Conservation (phyloP, 202 grass and related monocot species). For the Musa balbisiana region DNA sequence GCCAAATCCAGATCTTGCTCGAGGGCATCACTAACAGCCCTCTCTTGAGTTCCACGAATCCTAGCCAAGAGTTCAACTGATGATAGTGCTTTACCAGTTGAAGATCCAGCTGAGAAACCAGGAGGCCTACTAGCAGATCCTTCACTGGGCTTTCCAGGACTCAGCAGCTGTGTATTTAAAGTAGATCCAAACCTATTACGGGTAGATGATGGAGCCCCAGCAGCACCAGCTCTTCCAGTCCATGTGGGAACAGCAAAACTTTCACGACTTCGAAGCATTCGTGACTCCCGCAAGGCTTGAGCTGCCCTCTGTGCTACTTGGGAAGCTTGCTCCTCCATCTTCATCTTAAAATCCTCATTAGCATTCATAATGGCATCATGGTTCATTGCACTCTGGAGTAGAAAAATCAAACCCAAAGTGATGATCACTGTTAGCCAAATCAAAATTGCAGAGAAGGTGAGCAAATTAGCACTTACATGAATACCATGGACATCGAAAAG, state of each 20-base stretch:
- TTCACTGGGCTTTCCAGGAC: conserved; percentile 32
- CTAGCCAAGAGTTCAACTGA: conserved; percentile 67
- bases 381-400: conserved; percentile 71
- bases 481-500: conserved; percentile 83
- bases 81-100: conserved; percentile 54
- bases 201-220: conserved; percentile 47
- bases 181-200: conserved; percentile 62
- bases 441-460: not conserved
- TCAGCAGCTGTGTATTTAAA: conserved; percentile 35
- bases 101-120: conserved; percentile 52
- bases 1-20: conserved; percentile 51
- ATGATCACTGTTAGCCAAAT: conserved; percentile 3
- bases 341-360: conserved; percentile 70
- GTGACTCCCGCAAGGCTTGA: conserved; percentile 73
- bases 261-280: conserved; percentile 59
- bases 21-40: conserved; percentile 60
- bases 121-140: conserved; percentile 33
- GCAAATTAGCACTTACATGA: conserved; percentile 45
- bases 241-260: conserved; percentile 78
- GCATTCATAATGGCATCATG: conserved; percentile 90
- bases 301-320: conserved; percentile 79
- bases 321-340: conserved; percentile 64
- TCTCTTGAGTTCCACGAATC: conserved; percentile 62
- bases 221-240: conserved; percentile 67
- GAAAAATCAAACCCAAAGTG: conserved; percentile 7